Percentiles rank a stretch among this genome's conserved stretches.
Conservation (phyloP, 2,329 filamentous ascomycete species). For the Didymella sp. region DNA sequence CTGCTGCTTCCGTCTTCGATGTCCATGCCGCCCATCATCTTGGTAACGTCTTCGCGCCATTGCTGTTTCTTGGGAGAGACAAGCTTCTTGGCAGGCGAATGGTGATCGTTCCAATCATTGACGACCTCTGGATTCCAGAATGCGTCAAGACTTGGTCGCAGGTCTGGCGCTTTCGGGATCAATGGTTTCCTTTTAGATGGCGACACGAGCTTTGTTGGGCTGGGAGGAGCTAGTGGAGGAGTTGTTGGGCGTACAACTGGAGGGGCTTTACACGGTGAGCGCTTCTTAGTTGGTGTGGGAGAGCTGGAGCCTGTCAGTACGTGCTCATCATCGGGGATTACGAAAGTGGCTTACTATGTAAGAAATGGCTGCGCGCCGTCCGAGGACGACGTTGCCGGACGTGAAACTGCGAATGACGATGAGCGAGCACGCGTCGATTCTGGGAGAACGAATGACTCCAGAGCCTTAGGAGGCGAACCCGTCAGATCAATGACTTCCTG, state of each 20-base stretch:
- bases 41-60: constrained; percentile 39
- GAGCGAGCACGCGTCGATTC: constrained; percentile 30
- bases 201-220: constrained; percentile 46
- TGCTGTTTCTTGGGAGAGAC: constrained; percentile 47
- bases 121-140: constrained; percentile 49
- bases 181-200: constrained; percentile 46
- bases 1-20: constrained; percentile 35
- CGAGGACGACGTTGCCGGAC: constrained; percentile 41
- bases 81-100: constrained; percentile 47
- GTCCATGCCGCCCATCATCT: constrained; percentile 36
- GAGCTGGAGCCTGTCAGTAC: constrained; percentile 27
- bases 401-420: constrained; percentile 37
- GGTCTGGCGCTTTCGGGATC: constrained; percentile 39
- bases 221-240: constrained; percentile 37
- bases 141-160: constrained; percentile 48
- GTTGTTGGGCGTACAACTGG: constrained; percentile 42
- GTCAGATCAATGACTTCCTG: constrained; percentile 46
- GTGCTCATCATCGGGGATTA: background rate
- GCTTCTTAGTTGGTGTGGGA: constrained; percentile 43
- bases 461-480: constrained; percentile 33
- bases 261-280: constrained; percentile 45
- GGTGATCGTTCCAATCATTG: constrained; percentile 47
- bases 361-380: constrained; percentile 38
- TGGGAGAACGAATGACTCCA: constrained; percentile 29
- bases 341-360: constrained; percentile 35